Base-by-base conservation (phyloP, 2,329 filamentous ascomycete species). In the Aureobasidium lini region DNA sequence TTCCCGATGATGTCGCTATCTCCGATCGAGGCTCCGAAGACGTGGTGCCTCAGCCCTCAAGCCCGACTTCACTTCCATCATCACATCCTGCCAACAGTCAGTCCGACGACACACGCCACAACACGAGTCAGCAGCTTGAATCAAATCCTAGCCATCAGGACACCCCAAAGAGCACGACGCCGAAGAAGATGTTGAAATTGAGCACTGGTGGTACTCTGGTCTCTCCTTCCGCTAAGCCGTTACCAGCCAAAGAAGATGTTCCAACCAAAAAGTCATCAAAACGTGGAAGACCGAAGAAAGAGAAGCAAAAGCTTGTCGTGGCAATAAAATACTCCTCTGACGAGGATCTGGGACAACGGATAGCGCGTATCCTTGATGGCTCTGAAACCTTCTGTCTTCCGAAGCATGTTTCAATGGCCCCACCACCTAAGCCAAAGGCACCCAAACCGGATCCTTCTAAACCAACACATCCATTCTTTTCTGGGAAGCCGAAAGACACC, bases 381-480 rank as follows among this genome's bases (percentile, higher is more conserved):
- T 66, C 65, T 44, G 68, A 69, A 47, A 70, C 71, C 57, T 47
- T 62, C 65, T 53, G 65, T 2, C 34, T 44, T 16, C 46, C 49
- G 23, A 58, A 49, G 23, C 44, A 37, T 50, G 4, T 31, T 7
- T 44, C 52, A 15, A 48, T 57, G 43, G 32, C 53, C 40, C 47
- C 66, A 28, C 42, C 61, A 37, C 73, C 72, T 62, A 64, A 68
- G 64, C 59, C 64, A 0, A 48, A 39, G 28, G 32, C n/a, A 49
- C 65, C 66, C 13, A 68, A 71, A 62, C 57, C 66, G 53, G 66
- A 65, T 15, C 66, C 72, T 44, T 64, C 70, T 6, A 84, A 81
- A 65, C 65, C 76, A 1, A 81, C 82, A 0, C 85, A 91, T 71
- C 87, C 88, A 0, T 89, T 91, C 68, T 91, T 91, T 67, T 68